Evolutionary conservation across 805 yeast genomes (phyloP).

Genomic region (Suhomyces tanzawaensis): DNA sequence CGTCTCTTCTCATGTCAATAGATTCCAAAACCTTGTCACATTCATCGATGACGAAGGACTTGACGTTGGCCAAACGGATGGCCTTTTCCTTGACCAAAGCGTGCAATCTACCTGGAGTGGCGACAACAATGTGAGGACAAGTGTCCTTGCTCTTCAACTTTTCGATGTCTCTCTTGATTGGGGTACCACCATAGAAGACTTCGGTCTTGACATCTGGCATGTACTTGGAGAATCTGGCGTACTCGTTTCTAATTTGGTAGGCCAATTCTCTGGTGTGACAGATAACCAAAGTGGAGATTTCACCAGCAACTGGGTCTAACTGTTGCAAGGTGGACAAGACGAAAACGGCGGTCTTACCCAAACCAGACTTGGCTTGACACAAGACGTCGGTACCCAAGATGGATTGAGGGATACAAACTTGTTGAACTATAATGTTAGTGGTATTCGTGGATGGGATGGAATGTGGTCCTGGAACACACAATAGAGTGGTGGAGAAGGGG

Average conservation of each 20-base stretch:
- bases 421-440: constrained; percentile 64
- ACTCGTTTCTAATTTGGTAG: constrained; percentile 95
- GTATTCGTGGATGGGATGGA: no score
- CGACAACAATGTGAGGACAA: constrained; percentile 94
- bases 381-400: constrained; percentile 96
- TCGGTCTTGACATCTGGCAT: constrained; percentile 97
- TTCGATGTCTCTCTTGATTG: constrained; percentile 81
- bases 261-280: constrained; percentile 99
- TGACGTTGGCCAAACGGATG: constrained; percentile 81
- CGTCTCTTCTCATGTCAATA: constrained; percentile 95
- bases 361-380: constrained; percentile 99
- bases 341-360: constrained; percentile 98
- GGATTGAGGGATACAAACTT: constrained; percentile 96
- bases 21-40: constrained; percentile 97
- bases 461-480: no score
- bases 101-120: constrained; percentile 96
- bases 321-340: constrained; percentile 95
- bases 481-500: no score
- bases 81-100: constrained; percentile 91
- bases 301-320: constrained; percentile 96
- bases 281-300: constrained; percentile 87
- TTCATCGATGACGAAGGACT: constrained; percentile 94
- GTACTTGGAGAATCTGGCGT: constrained; percentile 95
- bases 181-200: constrained; percentile 95
- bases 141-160: constrained; percentile 87